Conservation (phyloP, 176 grass and related monocot genomes). For the Urochloa ruziziensis region DNA sequence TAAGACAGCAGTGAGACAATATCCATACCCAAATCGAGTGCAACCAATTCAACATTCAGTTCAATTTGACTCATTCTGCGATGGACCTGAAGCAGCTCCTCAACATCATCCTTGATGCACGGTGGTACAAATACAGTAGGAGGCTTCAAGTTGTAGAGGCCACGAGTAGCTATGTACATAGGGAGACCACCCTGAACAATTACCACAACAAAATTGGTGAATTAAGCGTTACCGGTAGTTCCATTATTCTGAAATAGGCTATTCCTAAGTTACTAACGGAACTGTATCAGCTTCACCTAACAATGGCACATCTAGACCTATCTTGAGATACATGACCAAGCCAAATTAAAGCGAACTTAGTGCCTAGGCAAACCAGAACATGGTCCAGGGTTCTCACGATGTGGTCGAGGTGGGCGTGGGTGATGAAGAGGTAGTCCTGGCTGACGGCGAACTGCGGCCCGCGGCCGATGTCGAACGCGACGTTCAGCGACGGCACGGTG, state of each 20-base stretch:
- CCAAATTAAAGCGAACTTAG: constrained; percentile 1
- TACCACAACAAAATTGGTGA: not conserved
- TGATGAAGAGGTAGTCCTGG: constrained; percentile 96
- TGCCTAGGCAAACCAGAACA: not conserved
- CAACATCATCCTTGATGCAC: constrained; percentile 81
- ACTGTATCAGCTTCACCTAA: not conserved
- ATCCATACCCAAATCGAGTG: constrained; percentile 86
- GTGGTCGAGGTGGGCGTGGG: constrained; percentile 92
- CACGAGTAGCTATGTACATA: constrained; percentile 85
- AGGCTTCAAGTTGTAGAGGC: constrained; percentile 86
- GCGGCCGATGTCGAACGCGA: constrained; percentile 88
- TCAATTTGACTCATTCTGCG: constrained; percentile 80
- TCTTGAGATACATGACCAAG: not conserved
- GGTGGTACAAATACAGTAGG: constrained; percentile 93
- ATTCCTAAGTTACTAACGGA: not conserved
- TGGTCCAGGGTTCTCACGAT: constrained; percentile 58
- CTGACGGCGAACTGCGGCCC: constrained; percentile 63
- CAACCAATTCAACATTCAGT: constrained; percentile 75
- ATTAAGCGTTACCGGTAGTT: not conserved
- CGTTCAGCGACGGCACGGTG: constrained; percentile 67
- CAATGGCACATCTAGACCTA: not conserved
- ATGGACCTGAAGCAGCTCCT: constrained; percentile 79
- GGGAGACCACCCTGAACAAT: constrained; percentile 78
- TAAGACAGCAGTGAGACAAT: not conserved
- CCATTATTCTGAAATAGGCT: not conserved